These are phyloP conservation scores for Leishmania arabica DNA, from an alignment of 208 protist species.

Conservation along the genomic window DNA sequence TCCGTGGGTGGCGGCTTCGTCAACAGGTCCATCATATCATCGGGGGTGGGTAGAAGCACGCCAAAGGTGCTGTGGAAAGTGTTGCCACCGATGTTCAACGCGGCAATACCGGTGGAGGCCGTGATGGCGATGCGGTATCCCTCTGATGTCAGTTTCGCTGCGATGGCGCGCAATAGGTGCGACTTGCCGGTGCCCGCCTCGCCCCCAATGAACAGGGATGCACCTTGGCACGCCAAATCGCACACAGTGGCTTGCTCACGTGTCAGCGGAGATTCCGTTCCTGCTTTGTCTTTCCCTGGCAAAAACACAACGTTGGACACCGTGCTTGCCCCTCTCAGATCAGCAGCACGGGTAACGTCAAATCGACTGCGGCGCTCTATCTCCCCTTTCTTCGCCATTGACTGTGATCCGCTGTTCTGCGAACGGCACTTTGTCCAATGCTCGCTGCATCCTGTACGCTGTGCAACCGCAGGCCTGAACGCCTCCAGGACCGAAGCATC, in stretches of 20 bases:
- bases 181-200: conserved; percentile 92
- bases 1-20: not conserved
- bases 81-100: conserved; percentile 82
- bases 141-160: conserved; percentile 29
- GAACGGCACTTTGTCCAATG: too few species aligned
- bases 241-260: conserved; percentile 17
- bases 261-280: not conserved
- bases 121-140: conserved; percentile 62
- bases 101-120: conserved; percentile 86
- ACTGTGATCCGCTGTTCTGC: not conserved
- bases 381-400: not conserved
- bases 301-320: not conserved
- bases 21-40: conserved; percentile 4
- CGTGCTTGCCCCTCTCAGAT: not conserved
- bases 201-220: conserved; percentile 86
- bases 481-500: not conserved
- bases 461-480: not conserved
- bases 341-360: not conserved
- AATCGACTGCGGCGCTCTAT: not conserved
- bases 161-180: conserved; percentile 70
- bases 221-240: conserved; percentile 37
- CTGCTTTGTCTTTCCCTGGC: not conserved
- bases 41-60: conserved; percentile 40
- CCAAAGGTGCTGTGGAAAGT: conserved; percentile 90
- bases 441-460: not conserved